A percentile compares a stretch with the other conserved stretches of the same genome.
Conservation (phyloP, 768 basidiomycete species). For the Termitomyces bulborhizus region DNA sequence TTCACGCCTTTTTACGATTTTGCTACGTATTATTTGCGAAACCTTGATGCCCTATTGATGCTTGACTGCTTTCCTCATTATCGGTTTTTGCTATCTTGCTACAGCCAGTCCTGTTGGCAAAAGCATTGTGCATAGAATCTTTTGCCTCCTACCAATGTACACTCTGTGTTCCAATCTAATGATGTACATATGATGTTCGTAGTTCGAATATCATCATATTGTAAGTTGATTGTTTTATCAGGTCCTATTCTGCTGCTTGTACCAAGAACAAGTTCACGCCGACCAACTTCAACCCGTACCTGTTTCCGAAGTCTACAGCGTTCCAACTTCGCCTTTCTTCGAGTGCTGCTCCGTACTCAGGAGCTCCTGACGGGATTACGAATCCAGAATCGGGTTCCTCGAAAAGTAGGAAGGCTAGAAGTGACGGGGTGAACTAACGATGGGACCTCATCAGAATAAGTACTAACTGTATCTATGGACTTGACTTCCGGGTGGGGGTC, state of each 20-base stretch:
- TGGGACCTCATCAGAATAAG: neutral
- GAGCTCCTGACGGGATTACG: conserved; percentile 34
- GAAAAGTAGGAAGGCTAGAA: conserved; percentile 48
- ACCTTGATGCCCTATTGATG: conserved; percentile 3
- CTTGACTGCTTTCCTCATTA: conserved; percentile 9
- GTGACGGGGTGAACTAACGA: neutral
- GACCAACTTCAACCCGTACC: conserved; percentile 47
- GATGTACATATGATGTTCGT: conserved; percentile 12
- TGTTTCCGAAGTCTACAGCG: conserved; percentile 10
- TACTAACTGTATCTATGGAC: conserved; percentile 52
- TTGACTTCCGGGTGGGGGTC: conserved; percentile 47
- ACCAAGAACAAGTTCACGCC: conserved; percentile 55
- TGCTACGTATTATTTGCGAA: conserved; percentile 10
- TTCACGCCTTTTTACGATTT: conserved; percentile 11
- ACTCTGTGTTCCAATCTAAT: conserved; percentile 3
- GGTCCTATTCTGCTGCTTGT: conserved; percentile 13
- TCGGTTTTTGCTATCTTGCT: conserved; percentile 7
- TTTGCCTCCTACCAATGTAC: conserved; percentile 1
- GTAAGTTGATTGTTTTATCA: too few species aligned
- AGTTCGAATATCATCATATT: conserved; percentile 4
- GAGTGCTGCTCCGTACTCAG: conserved; percentile 37
- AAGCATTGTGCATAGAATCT: conserved; percentile 8
- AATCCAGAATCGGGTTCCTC: conserved; percentile 45
- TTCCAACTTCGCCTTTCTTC: conserved; percentile 14
- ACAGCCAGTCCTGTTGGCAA: conserved; percentile 1